These are phyloP conservation scores for Leccinum sublutescens DNA, from an alignment of 768 basidiomycete species.

Conservation along the genomic window DNA sequence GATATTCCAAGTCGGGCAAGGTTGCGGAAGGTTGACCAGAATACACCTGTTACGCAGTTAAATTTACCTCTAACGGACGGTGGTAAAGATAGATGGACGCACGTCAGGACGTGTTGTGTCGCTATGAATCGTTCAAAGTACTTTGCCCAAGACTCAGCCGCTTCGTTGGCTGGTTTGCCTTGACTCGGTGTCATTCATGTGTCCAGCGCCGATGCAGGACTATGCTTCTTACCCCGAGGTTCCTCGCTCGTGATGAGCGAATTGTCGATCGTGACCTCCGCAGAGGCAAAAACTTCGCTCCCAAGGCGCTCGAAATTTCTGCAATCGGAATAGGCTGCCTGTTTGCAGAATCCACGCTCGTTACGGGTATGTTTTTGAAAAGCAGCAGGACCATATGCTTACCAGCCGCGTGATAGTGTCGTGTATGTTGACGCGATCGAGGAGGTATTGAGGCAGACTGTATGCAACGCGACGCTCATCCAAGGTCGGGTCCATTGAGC, in stretches of 20 bases:
- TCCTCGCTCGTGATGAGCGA: conserved; percentile 23
- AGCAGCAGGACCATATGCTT: conserved; percentile 1
- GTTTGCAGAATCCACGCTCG: neutral
- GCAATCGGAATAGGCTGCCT: conserved; percentile 27
- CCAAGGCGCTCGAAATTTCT: conserved; percentile 27
- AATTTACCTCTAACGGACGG: neutral
- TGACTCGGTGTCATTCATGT: conserved; percentile 4
- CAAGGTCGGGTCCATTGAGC: conserved; percentile 9
- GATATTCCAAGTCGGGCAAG: conserved; percentile 20
- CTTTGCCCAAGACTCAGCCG: conserved; percentile 22
- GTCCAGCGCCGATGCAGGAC: neutral
- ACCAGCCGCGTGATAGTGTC: conserved; percentile 29
- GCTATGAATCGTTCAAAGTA: conserved; percentile 23
- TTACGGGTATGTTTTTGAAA: neutral
- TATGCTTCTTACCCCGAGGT: conserved; percentile 10
- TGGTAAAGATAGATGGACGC: neutral
- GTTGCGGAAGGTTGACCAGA: conserved; percentile 29
- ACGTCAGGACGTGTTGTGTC: conserved; percentile 27
- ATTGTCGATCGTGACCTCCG: conserved; percentile 22
- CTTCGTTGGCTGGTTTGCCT: conserved; percentile 18
- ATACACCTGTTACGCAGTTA: conserved; percentile 13
- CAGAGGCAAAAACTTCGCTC: conserved; percentile 26
- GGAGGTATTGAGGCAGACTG: conserved; percentile 20
- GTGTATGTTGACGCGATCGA: conserved; percentile 28
- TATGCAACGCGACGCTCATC: conserved; percentile 14